A percentile compares a stretch with the other conserved stretches of the same genome.
Conservation (phyloP, 345 rosid species). For the Murraya paniculata region DNA sequence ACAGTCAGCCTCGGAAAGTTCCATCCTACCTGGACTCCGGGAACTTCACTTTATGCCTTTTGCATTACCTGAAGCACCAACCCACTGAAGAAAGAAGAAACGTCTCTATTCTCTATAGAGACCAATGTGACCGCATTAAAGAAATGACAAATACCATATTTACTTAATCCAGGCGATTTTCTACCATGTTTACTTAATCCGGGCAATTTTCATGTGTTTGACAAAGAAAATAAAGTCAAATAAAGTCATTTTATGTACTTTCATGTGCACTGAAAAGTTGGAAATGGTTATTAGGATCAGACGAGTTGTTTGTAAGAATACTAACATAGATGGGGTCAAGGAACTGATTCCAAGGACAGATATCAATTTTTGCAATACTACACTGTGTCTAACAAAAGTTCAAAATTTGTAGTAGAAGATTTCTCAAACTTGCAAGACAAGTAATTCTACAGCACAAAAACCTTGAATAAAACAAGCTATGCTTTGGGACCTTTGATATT, state of each 20-base stretch:
- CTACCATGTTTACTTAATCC: neutral
- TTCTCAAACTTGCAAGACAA: slow-evolving; percentile 1
- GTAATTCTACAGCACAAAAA: slow-evolving; percentile 7
- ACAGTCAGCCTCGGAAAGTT: slow-evolving; percentile 24
- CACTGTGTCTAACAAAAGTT: neutral
- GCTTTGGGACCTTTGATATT: slow-evolving; percentile 17
- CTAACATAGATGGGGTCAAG: neutral
- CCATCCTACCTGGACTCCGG: slow-evolving; percentile 45
- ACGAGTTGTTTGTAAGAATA: neutral
- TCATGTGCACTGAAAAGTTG: neutral
- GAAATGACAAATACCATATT: neutral
- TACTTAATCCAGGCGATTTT: neutral
- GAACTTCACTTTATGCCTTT: slow-evolving; percentile 38
- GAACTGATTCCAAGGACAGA: too few species aligned
- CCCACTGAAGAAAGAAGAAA: neutral
- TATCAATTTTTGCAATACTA: neutral
- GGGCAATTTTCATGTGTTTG: neutral
- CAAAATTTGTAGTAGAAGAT: neutral
- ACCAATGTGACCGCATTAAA: neutral
- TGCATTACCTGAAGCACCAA: slow-evolving; percentile 15
- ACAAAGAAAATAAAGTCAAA: too few species aligned
- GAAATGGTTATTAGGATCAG: too few species aligned
- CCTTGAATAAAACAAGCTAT: slow-evolving; percentile 1
- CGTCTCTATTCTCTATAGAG: neutral
- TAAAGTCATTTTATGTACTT: neutral